Conservation (phyloP, 2,329 filamentous ascomycete genomes). For the Ophiocordyceps polyrhachis-furcata region DNA sequence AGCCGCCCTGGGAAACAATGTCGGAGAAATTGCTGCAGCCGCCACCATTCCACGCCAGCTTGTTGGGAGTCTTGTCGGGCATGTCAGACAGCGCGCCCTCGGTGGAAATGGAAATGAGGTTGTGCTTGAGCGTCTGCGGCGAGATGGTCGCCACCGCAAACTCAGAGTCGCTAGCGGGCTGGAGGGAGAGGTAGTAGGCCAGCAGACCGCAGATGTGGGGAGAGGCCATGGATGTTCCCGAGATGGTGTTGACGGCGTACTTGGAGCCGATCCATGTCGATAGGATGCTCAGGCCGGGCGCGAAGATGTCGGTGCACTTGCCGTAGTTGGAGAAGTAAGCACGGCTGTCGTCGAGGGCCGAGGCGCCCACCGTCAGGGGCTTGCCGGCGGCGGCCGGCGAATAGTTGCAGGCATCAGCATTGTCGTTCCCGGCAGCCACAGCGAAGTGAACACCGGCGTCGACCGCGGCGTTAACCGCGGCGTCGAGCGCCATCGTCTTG, state of each 20-base stretch:
- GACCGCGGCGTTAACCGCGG: constrained; percentile 86
- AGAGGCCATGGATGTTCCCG: constrained; percentile 97
- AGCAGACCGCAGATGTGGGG: constrained; percentile 92
- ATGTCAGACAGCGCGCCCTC: constrained; percentile 61
- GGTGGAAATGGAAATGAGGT: constrained; percentile 70
- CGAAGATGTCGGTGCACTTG: constrained; percentile 99
- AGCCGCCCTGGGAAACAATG: constrained; percentile 58
- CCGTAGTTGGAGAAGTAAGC: constrained; percentile 99
- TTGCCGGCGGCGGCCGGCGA: constrained; percentile 84
- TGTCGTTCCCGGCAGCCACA: constrained; percentile 96
- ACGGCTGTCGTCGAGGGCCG: constrained; percentile 81
- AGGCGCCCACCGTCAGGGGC: constrained; percentile 90
- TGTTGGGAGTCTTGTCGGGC: constrained; percentile 72
- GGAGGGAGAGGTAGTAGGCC: constrained; percentile 94
- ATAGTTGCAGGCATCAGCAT: constrained; percentile 98
- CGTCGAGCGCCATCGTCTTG: constrained; percentile 82
- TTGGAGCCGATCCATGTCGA: constrained; percentile 98
- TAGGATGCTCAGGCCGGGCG: constrained; percentile 86
- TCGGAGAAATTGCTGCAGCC: constrained; percentile 78
- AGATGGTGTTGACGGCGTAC: constrained; percentile 95
- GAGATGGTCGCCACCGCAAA: constrained; percentile 81
- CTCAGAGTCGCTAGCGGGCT: constrained; percentile 76
- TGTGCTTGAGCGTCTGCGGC: constrained; percentile 83
- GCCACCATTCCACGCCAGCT: constrained; percentile 98
- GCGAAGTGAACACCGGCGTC: constrained; percentile 89